Base-by-base conservation (phyloP, 148 eudicot genomes). In the Fagopyrum esculentum region DNA sequence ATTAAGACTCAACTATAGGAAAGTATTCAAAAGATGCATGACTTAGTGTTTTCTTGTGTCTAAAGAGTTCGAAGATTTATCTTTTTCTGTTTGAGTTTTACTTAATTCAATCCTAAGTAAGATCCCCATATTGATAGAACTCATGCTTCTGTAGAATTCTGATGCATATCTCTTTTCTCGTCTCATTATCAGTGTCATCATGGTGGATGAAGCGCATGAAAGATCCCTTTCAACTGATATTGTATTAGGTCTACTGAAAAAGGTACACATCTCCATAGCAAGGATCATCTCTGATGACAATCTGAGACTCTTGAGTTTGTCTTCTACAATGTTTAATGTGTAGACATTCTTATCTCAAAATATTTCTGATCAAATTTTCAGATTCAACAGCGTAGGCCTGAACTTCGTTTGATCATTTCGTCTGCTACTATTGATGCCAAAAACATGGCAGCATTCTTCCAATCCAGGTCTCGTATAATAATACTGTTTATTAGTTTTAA, bases 191-290 rank as follows among this genome's bases (percentile, higher is more conserved):
- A 96, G 99, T 83, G 91, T 92, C 45, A 85, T 96, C 82, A 96
- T 96, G 98, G 94, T 96, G 77, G 99, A 96, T 80, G 99, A 96
- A 88, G 99, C 99, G 80, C 99, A 96, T 82, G 99, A 96, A 85
- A 84, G 99, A 82, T 92, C 99, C 56, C 87, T 96, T 76, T 84
- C 99, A 57, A 96, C 99, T 1, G 98, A 96, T 82, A 85, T 92
- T 63, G 84, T 96, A 59, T 85, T 96, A 8, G 99, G 99, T 80
- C 92, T 96, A 29, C 85, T 96, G 60, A 96, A 88, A 81, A 96
- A 96, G 99, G 99, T 96, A 76, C 46, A 22, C 26, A n/a, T 54
- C 30, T 13, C 63, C 46, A 40, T 7, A 29, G 66, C 16, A 55
- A 46, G 51, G 55, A 64, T 64, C 70, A 66, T 66, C 47, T 43